Evolutionary conservation across 805 yeast species (phyloP).

Genomic region (Candida pseudofarinosa): DNA sequence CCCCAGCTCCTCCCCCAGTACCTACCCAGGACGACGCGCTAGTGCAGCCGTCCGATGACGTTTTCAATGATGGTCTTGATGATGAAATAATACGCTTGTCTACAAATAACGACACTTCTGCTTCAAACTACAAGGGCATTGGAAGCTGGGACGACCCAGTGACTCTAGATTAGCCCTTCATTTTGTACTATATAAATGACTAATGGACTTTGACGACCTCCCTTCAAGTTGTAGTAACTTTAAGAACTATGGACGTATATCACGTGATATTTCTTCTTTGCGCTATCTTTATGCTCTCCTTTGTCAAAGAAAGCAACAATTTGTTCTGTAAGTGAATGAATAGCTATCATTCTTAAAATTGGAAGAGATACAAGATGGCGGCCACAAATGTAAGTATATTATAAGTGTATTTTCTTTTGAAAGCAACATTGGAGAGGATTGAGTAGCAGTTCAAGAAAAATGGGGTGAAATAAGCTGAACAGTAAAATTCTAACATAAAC

Average conservation of each 20-base stretch:
- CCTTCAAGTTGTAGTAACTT: background rate
- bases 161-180: slow-evolving; percentile 22
- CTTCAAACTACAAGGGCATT: slow-evolving; percentile 13
- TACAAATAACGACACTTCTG: background rate
- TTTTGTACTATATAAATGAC: background rate
- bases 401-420: too few species aligned
- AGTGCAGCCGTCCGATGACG: slow-evolving; percentile 11
- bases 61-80: slow-evolving; percentile 28
- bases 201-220: background rate
- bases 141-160: slow-evolving; percentile 42
- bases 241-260: too few species aligned
- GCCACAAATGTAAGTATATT: slow-evolving; percentile 2
- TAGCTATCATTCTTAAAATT: background rate
- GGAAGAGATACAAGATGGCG: background rate
- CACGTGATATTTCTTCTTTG: too few species aligned
- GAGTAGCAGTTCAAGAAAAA: too few species aligned
- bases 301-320: background rate
- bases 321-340: background rate
- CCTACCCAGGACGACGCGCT: slow-evolving; percentile 2
- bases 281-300: too few species aligned
- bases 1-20: background rate
- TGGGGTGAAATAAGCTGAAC: too few species aligned
- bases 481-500: slow-evolving; percentile 16
- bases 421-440: too few species aligned
- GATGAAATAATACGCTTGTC: slow-evolving; percentile 21